Evolutionary conservation across 805 yeast genomes (phyloP), one percentile per base, ranked within the genome.

Genomic region (Saturnispora hagleri): DNA sequence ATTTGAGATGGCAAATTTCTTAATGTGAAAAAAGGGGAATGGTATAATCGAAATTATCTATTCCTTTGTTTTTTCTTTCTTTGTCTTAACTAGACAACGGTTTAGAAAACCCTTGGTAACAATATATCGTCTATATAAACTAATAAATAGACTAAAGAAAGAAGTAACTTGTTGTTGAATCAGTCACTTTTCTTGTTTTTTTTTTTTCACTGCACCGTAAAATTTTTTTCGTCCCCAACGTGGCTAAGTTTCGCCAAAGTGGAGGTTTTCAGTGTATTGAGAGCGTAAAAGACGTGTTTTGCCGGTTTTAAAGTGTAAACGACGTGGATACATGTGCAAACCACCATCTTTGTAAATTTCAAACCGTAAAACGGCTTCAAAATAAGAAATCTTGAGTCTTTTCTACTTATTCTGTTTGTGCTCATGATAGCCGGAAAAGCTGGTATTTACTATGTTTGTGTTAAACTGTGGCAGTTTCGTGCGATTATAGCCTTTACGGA

Each of bases 61-160:
- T 31, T 31, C 34, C 42, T 38, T 38, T 20, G 13, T 9, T 18
- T 31, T 31, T 13, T 38, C 26, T 18, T 18, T 38, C 22, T 17
- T 38, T 17, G 42, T 17, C 28, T 24, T 24, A 15, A 38, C 42
- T 38, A 38, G 42, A 38, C 42, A 18, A 18, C 42, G 42, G 42
- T 38, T 31, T 12, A 31, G 15, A 18, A 38, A 38, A 38, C 42
- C 42, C 24, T 22, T 13, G 44, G 17, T 22, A 41, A 22, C 44
- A 31, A 31, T 24, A 27, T 24, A 27, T 41, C 44, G 51, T 49
- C 51, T 43, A 49, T 42, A 49, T 49, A 49, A 49, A 10, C 34
- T 49, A 49, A 49, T 49, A 49, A 49, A 49, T 49, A 49, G 51
- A 49, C 47, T 34, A 18, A 48, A 17, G 13, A 41, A 47, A 26